A percentile compares a stretch with the other conserved stretches of the same genome.
Evolutionary conservation across 176 grass and related monocot genomes (phyloP).

Genomic region (Hsuehochloa calcarea): DNA sequence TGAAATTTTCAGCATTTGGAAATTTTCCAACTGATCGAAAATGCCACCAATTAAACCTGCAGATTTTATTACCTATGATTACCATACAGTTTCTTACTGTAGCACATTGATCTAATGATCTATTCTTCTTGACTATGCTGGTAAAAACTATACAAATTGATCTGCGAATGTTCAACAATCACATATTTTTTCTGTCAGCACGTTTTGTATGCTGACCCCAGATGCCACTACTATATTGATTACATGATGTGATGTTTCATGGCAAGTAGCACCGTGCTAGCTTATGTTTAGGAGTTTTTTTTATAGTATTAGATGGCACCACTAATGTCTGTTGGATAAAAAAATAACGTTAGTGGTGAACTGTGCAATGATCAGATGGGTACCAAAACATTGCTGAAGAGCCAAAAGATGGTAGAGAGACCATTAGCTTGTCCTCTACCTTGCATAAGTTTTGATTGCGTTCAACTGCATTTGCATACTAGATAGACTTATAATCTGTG

Average conservation of each 20-base stretch:
- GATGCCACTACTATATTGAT: background rate
- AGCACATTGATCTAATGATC: slow-evolving; percentile 4
- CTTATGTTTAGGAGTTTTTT: background rate
- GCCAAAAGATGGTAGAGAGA: background rate
- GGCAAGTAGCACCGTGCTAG: background rate
- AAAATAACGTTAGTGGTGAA: background rate
- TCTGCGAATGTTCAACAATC: background rate
- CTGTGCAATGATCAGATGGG: background rate
- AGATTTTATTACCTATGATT: slow-evolving; percentile 23
- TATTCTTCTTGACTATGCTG: background rate
- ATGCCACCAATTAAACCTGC: background rate
- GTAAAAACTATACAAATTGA: background rate
- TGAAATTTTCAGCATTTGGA: background rate
- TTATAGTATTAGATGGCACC: background rate
- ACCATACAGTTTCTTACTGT: background rate
- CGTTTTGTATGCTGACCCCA: background rate
- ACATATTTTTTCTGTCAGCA: background rate
- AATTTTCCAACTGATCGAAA: background rate
- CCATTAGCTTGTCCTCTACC: background rate
- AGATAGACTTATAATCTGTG: background rate
- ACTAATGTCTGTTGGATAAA: background rate
- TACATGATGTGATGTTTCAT: background rate
- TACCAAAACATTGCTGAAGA: background rate
- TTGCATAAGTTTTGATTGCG: slow-evolving; percentile 11
- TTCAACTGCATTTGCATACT: background rate